Evolutionary conservation across 495 filamentous ascomycete genomes (phyloP).

Genomic region (Pyrenula massariospora): DNA sequence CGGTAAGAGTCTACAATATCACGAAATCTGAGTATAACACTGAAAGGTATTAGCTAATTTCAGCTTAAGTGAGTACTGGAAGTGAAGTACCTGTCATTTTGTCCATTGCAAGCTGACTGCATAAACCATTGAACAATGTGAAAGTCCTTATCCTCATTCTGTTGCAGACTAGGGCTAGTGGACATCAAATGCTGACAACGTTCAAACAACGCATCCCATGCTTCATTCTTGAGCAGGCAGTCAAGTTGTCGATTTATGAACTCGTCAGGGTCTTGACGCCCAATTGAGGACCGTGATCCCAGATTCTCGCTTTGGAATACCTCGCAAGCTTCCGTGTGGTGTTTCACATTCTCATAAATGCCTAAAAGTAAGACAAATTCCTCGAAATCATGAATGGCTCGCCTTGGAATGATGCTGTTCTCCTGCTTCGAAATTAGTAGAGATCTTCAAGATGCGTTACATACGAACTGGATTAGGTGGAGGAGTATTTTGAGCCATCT

Average conservation of each 20-base stretch:
- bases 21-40: not conserved
- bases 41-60: not conserved
- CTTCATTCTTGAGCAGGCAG: not conserved
- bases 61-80: not conserved
- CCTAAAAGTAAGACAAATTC: conserved; percentile 43
- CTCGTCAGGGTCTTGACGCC: conserved; percentile 26
- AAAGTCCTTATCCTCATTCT: conserved; percentile 29
- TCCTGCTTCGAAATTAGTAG: conserved; percentile 16
- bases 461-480: conserved; percentile 20
- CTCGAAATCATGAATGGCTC: conserved; percentile 41
- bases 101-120: not conserved
- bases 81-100: not conserved
- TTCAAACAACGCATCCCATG: not conserved
- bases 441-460: conserved; percentile 14
- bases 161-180: conserved; percentile 23
- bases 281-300: conserved; percentile 36
- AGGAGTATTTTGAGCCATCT: conserved; percentile 40
- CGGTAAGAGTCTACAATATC: conserved; percentile 4
- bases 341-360: conserved; percentile 29
- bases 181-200: not conserved
- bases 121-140: not conserved
- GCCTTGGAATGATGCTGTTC: conserved; percentile 28
- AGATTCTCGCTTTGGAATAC: conserved; percentile 38
- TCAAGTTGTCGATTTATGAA: not conserved
- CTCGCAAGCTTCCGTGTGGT: conserved; percentile 32